Base-by-base conservation (phyloP, 129 eudicot species). In the Glebionis coronaria region DNA sequence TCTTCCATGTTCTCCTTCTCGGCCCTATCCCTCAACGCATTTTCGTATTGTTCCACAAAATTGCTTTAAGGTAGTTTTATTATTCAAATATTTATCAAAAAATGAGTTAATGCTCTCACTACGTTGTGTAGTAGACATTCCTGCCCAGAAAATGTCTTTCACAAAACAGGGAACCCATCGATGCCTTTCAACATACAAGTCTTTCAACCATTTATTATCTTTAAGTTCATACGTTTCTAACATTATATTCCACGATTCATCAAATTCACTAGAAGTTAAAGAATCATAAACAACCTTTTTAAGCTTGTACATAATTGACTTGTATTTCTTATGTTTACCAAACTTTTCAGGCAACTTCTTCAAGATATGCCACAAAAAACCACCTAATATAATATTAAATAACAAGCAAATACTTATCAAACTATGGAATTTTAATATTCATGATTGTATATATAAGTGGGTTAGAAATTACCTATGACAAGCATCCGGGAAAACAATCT, bases 71-170 rank as follows among this genome's bases (percentile, higher is more conserved):
- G 82, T 82, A 0, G 96, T 88, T 80, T 88, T 88, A 76, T 82
- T 85, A 60, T 91, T 95, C 40, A 85, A 87, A 60, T 85, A 87
- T 65, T 91, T 91, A 76, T 87, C 97, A 59, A 91, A 91, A 63
- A 74, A 85, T 72, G 84, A 88, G 79, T 91, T 91, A 44, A 91
- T 86, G 61, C 97, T 87, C 74, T 91, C 97, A 12, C 96, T 78
- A 27, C 94, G 81, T 50, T 83, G 90, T 70, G 70, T 63, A 0
- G 86, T 79, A 1, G 96, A 91, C 97, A 91, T 85, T 50, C 97
- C 97, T 6, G 85, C 94, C 71, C 85, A 80, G 65, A 78, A 74
- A 14, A 71, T 79, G 44, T 75, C 97, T 55, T 53, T 81, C 85
- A 83, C 81, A 63, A 81, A 88, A 35, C 72, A 31, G 1, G 97